Percentiles rank a stretch among this genome's conserved stretches.
Conservation (phyloP, 2,329 filamentous ascomycete genomes). For the Fusarium sororula region DNA sequence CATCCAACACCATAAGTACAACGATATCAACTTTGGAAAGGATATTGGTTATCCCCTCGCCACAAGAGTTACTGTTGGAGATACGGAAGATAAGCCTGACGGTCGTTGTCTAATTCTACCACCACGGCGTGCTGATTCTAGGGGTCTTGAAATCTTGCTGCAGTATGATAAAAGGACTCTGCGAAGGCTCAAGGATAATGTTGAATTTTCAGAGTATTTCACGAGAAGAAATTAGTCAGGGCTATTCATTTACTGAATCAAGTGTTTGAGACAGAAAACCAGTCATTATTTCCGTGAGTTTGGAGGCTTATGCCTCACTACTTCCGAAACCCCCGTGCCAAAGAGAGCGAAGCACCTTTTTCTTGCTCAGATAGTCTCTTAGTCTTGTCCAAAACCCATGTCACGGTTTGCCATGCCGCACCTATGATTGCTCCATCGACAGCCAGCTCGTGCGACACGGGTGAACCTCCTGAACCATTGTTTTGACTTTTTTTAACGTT, state of each 20-base stretch:
- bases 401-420: not conserved
- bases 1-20: not conserved
- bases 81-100: not conserved
- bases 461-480: no score
- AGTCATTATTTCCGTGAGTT: not conserved
- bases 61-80: not conserved
- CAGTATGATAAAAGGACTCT: not conserved
- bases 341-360: not conserved
- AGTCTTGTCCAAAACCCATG: not conserved
- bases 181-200: not conserved
- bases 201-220: not conserved
- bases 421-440: no score
- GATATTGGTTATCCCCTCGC: not conserved
- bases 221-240: not conserved
- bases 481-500: no score
- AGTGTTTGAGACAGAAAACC: not conserved
- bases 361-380: rapidly evolving
- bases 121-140: not conserved
- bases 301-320: not conserved
- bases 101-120: not conserved
- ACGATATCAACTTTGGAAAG: not conserved
- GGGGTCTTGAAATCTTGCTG: not conserved
- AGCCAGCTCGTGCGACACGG: no score
- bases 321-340: rapidly evolving
- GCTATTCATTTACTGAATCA: not conserved